Evolutionary conservation across 441 rosid species (phyloP), one percentile per base, ranked within the genome.

Genomic region (Adansonia madagascariensis): DNA sequence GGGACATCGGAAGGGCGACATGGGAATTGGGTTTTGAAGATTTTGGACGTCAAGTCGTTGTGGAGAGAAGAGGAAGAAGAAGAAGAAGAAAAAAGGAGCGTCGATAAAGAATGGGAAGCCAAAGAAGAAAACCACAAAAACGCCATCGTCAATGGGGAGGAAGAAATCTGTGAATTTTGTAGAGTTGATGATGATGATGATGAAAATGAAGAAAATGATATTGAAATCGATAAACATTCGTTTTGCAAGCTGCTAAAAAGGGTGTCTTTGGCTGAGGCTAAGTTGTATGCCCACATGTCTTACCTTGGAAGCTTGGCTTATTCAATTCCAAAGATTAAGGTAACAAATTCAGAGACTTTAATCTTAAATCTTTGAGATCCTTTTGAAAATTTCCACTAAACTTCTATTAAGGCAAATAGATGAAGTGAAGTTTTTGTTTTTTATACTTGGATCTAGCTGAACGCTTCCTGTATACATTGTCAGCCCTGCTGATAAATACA

Each of bases 221-320:
- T 81, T 24, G 83, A 86, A 77, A 87, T 94, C 77, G 95, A 91
- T 64, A 83, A 87, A 76, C 91, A 90, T 73, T 83, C 92, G 44
- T 96, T 96, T 76, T 89, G 93, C 46, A 86, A 80, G 68, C 82
- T 94, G 91, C 82, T 96, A 24, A 79, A 82, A 81, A 90, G 83
- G 87, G 90, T 88, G 22, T 79, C 94, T 27, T 78, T 96, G 8
- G 82, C 85, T 24, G 97, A 92, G 74, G 95, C 98, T 17, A 88
- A 88, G 79, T 77, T 94, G 80, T 92, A 91, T 75, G 95, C 92
- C 27, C 90, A 91, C 84, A 81, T 94, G 88, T 91, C 97, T 0
- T 89, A 89, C 84, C 64, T 96, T 73, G 98, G 97, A 18, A 89
- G 84, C 71, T 80, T 96, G 79, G 95, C 99, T 81, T 96, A 94